phyloP scores from a whole-genome alignment of 495 filamentous ascomycete species.

The Aspergillus mulundensis region DNA sequence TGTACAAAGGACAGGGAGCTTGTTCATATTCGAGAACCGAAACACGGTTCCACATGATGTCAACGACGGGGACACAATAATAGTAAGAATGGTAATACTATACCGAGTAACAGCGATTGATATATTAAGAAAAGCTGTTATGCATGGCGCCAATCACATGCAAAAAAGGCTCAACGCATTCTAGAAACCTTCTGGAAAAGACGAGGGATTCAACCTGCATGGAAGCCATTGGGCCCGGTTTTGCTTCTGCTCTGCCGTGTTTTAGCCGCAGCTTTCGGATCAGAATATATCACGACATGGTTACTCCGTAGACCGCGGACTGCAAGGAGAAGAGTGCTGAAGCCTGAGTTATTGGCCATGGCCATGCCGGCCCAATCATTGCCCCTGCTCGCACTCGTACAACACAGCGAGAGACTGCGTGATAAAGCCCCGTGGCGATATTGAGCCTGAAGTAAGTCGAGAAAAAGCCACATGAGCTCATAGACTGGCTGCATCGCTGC shows the following conservation, averaged over 20 bases:
- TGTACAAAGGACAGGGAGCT: neutral
- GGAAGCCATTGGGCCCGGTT: neutral
- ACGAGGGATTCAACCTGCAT: slow-evolving; percentile 3
- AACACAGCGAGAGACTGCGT: neutral
- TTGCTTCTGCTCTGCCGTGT: neutral
- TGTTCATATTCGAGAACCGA: neutral
- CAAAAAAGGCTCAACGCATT: neutral
- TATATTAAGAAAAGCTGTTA: neutral
- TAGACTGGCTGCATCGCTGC: too few relatives aligned
- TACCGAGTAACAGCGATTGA: neutral
- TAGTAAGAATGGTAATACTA: neutral
- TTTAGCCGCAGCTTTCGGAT: neutral
- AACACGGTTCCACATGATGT: neutral
- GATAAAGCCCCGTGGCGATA: slow-evolving; percentile 5
- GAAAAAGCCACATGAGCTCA: neutral
- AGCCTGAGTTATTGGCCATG: slow-evolving; percentile 7
- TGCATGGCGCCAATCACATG: slow-evolving; percentile 8
- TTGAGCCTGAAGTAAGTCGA: neutral
- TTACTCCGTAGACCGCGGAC: neutral
- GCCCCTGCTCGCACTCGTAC: neutral
- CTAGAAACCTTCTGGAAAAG: slow-evolving; percentile 18
- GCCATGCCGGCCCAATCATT: slow-evolving; percentile 16
- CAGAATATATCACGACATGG: neutral
- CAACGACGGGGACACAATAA: neutral
- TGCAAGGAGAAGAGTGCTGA: neutral